Conservation (phyloP, 768 basidiomycete species). For the Podaxis carcinomalis region DNA sequence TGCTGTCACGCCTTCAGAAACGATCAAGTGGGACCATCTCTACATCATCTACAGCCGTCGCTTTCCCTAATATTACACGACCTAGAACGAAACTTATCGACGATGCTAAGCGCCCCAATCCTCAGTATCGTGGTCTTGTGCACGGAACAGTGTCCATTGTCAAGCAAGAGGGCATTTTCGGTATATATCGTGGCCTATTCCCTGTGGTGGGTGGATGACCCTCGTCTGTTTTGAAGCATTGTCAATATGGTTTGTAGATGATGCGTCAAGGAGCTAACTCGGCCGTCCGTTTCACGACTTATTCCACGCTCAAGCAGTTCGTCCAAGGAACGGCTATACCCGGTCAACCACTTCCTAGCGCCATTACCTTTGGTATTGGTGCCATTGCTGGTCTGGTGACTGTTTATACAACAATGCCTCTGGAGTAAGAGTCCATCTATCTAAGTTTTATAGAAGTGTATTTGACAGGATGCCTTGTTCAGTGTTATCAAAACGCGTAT, state of each 20-base stretch:
- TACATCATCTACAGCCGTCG: background rate
- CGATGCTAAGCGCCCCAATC: slow-evolving; percentile 81
- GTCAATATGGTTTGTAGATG: slow-evolving; percentile 51
- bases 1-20: slow-evolving; percentile 96
- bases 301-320: slow-evolving; percentile 90
- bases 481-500: slow-evolving; percentile 98
- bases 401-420: slow-evolving; percentile 85
- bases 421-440: slow-evolving; percentile 49
- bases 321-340: slow-evolving; percentile 81
- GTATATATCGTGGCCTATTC: slow-evolving; percentile 88
- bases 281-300: slow-evolving; percentile 93
- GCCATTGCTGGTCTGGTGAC: slow-evolving; percentile 93
- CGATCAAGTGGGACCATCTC: slow-evolving; percentile 76
- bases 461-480: background rate
- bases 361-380: slow-evolving; percentile 93
- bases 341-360: slow-evolving; percentile 78
- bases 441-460: background rate
- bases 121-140: slow-evolving; percentile 81
- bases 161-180: slow-evolving; percentile 76
- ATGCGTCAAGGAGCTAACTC: slow-evolving; percentile 98
- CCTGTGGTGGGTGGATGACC: slow-evolving; percentile 70
- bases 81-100: slow-evolving; percentile 94
- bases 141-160: slow-evolving; percentile 84
- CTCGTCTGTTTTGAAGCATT: background rate
- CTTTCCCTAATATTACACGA: background rate